Evolutionary conservation across 225 moss, liverwort and hornwort species (phyloP), one percentile per base, ranked within the genome.

Genomic region (Ulota crispa): DNA sequence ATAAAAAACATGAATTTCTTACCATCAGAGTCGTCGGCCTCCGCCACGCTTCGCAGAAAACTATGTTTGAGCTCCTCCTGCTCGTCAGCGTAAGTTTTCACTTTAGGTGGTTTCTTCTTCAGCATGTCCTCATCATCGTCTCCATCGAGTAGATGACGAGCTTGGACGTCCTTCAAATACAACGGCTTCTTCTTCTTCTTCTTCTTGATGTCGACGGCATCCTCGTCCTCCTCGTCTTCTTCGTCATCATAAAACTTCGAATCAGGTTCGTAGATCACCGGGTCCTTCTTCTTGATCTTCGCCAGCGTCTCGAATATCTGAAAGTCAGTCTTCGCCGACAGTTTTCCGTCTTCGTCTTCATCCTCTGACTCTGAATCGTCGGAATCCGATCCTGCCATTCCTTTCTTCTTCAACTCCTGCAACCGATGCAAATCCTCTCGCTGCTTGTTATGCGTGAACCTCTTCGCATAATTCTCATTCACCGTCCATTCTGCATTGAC

Each of bases 141-240:
- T 37, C 86, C 91, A 45, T 91, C 94, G 7, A 99, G 94, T 43
- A 99, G 81, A 9, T 93, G 92, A 36, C 89, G 90, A 15, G 99
- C 99, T 78, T 90, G 90, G 30, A 99, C 94, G 64, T 99, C 99
- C 81, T 99, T 99, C 90, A 99, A 74, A 86, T 96, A 99, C 81
- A 94, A 27, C 12, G 95, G 94, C 84, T 91, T 95, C 86, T 89
- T 91, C 86, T 89, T 95, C 86, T 89, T 91, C 86, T 89, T 91
- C 72, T 92, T 94, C 75, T 89, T 86, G 27, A 47, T 36, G 75
- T 39, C 74, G 7, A 30, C 63, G 7, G 5, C 73, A 21, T 9
- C 57, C 14, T 66, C 81, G 6, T 77, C 86, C 7, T 85, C 87
- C 0, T 91, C 86, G 8, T 84, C 92, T 0, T 82, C 86, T 13